Percentiles rank a stretch among this genome's conserved stretches.
Conservation (phyloP, 768 basidiomycete species). For the Naganishia antarctica region DNA sequence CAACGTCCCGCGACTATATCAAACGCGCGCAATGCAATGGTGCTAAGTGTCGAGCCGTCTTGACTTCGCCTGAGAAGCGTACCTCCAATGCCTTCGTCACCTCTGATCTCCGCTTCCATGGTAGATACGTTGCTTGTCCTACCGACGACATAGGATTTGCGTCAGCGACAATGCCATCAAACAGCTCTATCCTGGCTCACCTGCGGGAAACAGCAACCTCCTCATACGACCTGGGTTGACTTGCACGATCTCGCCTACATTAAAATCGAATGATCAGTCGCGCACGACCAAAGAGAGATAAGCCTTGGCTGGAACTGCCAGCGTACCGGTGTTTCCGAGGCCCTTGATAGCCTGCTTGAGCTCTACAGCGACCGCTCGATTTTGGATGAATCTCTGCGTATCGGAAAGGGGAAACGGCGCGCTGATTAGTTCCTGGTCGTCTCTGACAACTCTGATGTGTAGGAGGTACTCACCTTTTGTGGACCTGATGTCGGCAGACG, state of each 20-base stretch:
- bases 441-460: too few relatives aligned
- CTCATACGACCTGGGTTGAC: constrained; percentile 27
- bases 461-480: not conserved
- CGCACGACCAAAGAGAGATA: not conserved
- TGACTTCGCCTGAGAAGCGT: not conserved
- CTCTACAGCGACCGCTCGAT: constrained; percentile 10
- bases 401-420: not conserved
- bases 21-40: too few relatives aligned
- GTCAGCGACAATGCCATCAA: not conserved
- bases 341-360: constrained; percentile 13
- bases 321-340: constrained; percentile 11
- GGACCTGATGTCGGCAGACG: not conserved
- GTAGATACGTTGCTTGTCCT: constrained; percentile 25
- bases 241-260: constrained; percentile 22
- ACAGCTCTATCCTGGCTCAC: not conserved
- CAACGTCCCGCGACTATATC: not conserved
- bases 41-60: too few relatives aligned
- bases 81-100: constrained; percentile 15
- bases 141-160: not conserved
- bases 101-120: constrained; percentile 26
- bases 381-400: constrained; percentile 10
- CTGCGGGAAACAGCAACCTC: constrained; percentile 21
- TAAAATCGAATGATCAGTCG: not conserved
- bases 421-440: not conserved
- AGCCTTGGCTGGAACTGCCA: too few relatives aligned